Conservation (phyloP, 2,329 filamentous ascomycete genomes). For the Eurotiales sp. region DNA sequence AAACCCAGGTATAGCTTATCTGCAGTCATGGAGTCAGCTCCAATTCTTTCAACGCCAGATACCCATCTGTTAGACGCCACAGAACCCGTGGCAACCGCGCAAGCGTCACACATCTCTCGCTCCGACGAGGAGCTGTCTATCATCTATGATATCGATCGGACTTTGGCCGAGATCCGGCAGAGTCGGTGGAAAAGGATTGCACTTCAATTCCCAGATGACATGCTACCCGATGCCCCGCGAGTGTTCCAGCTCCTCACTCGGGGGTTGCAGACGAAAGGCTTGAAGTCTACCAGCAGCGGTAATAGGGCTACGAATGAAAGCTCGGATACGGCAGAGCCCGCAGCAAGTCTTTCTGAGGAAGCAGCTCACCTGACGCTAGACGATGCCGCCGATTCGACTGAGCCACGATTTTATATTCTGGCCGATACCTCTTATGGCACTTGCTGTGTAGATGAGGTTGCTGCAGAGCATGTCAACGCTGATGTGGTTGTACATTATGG, state of each 20-base stretch:
- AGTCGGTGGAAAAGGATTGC: slow-evolving; percentile 74
- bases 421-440: slow-evolving; percentile 96
- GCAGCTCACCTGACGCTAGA: slow-evolving; percentile 23
- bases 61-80: slow-evolving; percentile 57
- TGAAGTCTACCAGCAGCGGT: slow-evolving; percentile 3
- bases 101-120: slow-evolving; percentile 31
- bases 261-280: slow-evolving; percentile 40
- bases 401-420: slow-evolving; percentile 68
- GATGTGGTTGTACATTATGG: slow-evolving; percentile 94
- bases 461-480: slow-evolving; percentile 86
- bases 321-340: slow-evolving; percentile 8
- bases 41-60: slow-evolving; percentile 61
- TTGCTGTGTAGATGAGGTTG: slow-evolving; percentile 95
- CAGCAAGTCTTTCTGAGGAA: slow-evolving; percentile 22
- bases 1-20: neutral
- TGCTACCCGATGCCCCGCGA: slow-evolving; percentile 80
- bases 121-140: slow-evolving; percentile 67
- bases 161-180: slow-evolving; percentile 68
- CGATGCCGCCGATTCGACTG: slow-evolving; percentile 17
- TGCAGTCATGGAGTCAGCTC: slow-evolving; percentile 41
- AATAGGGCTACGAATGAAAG: neutral
- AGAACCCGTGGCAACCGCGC: slow-evolving; percentile 35
- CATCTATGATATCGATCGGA: slow-evolving; percentile 82
- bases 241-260: slow-evolving; percentile 66
- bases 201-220: slow-evolving; percentile 91